phyloP scores from a whole-genome alignment of 768 basidiomycete species.

The Mycena albidolilacea region DNA sequence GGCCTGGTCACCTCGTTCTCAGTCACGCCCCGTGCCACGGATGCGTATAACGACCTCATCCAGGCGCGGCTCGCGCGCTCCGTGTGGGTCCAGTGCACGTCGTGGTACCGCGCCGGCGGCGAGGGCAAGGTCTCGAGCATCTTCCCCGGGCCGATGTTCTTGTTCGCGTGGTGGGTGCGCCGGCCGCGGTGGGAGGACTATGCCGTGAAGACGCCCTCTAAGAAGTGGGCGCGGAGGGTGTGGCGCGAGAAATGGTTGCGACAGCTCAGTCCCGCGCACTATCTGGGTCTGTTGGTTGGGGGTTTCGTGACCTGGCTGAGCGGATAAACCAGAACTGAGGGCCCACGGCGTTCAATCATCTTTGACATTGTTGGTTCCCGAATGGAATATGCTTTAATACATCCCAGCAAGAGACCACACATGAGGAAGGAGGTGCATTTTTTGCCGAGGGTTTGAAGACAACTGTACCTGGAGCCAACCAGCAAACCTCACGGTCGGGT shows the following conservation, averaged over 20 bases:
- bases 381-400: too few species aligned
- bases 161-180: slow-evolving; percentile 28
- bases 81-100: slow-evolving; percentile 69
- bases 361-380: too few species aligned
- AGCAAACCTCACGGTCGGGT: too few species aligned
- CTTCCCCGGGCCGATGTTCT: slow-evolving; percentile 31
- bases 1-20: slow-evolving; percentile 66
- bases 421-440: too few species aligned
- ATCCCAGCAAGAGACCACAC: too few species aligned
- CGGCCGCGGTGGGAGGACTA: slow-evolving; percentile 5
- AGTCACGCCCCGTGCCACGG: slow-evolving; percentile 61
- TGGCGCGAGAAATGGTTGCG: neutral
- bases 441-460: too few species aligned
- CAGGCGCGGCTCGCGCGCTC: slow-evolving; percentile 62
- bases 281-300: neutral
- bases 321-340: neutral
- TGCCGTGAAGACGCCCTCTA: neutral
- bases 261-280: neutral
- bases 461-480: too few species aligned
- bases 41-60: slow-evolving; percentile 67
- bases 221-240: neutral
- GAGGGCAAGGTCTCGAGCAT: slow-evolving; percentile 46
- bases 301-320: neutral
- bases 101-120: slow-evolving; percentile 64
- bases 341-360: too few species aligned